Evolutionary conservation across 2,329 filamentous ascomycete species (phyloP).

Genomic region (Stagonosporopsis vannaccii): DNA sequence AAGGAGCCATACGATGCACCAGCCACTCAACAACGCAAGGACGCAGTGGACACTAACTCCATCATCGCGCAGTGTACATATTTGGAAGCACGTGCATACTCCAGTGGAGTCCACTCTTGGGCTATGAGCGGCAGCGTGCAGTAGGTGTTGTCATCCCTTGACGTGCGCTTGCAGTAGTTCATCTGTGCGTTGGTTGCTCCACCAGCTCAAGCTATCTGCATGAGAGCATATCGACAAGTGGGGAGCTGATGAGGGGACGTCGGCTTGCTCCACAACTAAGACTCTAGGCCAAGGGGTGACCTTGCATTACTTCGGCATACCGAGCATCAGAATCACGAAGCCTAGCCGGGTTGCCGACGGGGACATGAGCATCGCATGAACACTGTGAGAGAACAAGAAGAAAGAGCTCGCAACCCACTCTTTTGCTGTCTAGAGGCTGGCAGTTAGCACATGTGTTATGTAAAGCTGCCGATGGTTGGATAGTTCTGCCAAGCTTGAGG

Average conservation of each 20-base stretch:
- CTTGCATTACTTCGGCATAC: conserved; percentile 5
- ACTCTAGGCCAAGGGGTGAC: neutral
- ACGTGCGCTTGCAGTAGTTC: neutral
- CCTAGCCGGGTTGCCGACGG: neutral
- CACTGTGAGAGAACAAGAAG: neutral
- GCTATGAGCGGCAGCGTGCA: conserved; percentile 4
- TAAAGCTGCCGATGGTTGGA: neutral
- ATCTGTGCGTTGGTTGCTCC: conserved; percentile 4
- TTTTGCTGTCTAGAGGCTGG: neutral
- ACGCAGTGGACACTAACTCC: neutral
- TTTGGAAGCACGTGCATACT: neutral
- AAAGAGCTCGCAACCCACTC: neutral
- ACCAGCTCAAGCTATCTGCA: conserved; percentile 3
- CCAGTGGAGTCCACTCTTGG: conserved; percentile 1
- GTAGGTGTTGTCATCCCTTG: conserved; percentile 5
- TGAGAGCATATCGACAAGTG: conserved; percentile 4
- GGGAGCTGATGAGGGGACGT: neutral
- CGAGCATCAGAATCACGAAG: neutral
- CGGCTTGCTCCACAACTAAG: conserved; percentile 3
- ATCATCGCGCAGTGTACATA: too few relatives aligned
- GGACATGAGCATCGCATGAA: neutral
- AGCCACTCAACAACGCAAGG: neutral
- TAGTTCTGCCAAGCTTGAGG: neutral
- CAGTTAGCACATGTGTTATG: neutral
- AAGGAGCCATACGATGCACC: neutral